Percentiles rank a stretch among this genome's conserved stretches.
These are phyloP conservation scores for Scenedesmus sp. DNA, from an alignment of 163 green algal genomes.

Conservation along the genomic window DNA sequence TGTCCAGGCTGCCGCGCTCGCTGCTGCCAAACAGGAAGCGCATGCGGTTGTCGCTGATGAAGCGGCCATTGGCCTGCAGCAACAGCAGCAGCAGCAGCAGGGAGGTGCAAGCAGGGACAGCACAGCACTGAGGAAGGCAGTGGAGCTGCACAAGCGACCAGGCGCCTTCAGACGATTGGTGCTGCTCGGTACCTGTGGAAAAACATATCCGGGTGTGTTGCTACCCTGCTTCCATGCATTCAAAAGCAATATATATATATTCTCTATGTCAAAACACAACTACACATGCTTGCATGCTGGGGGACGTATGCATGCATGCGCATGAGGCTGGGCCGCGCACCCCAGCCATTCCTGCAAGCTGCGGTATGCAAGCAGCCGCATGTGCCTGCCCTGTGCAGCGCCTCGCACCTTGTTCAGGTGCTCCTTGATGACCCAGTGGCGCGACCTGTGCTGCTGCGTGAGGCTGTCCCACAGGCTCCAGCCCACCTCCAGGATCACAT, in stretches of 20 bases:
- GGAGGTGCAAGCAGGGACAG: neutral
- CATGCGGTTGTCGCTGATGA: constrained; percentile 47
- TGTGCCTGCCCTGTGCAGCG: neutral
- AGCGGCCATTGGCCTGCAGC: constrained; percentile 35
- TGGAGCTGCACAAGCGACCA: neutral
- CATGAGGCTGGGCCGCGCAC: neutral
- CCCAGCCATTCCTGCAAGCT: neutral
- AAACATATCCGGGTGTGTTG: neutral
- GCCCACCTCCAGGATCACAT: constrained; percentile 38
- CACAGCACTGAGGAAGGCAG: neutral
- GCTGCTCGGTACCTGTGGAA: neutral
- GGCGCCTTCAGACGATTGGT: neutral
- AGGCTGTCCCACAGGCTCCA: constrained; percentile 47
- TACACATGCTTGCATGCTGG: neutral
- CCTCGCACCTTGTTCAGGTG: constrained; percentile 46
- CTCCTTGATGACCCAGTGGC: constrained; percentile 42
- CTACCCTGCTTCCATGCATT: neutral
- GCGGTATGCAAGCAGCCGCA: neutral
- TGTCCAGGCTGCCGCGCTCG: constrained; percentile 26
- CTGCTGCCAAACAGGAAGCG: constrained; percentile 47
- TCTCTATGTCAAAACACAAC: neutral
- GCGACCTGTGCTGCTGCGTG: constrained; percentile 15
- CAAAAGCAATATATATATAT: neutral
- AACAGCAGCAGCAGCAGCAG: neutral
- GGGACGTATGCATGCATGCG: neutral